Percentiles rank a stretch among this genome's conserved stretches.
Conservation (phyloP, 768 basidiomycete genomes). For the Tylopilus cervinicoccineus region DNA sequence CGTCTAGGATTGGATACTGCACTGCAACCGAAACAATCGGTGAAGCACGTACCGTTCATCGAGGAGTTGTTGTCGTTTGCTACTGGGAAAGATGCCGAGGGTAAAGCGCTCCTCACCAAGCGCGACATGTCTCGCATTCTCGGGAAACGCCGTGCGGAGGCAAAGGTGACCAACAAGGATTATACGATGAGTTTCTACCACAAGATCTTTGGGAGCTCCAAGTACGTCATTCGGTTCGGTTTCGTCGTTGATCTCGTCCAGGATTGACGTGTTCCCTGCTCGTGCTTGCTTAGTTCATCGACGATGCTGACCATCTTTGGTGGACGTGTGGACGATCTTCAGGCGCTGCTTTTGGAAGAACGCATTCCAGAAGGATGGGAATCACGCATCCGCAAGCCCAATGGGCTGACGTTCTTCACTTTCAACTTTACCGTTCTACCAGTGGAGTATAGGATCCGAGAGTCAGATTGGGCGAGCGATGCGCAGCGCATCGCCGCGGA, state of each 20-base stretch:
- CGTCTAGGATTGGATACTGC: conserved; percentile 50
- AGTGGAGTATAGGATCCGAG: conserved; percentile 19
- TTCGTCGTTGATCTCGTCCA: background rate
- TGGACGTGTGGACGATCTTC: conserved; percentile 54
- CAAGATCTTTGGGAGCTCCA: conserved; percentile 63
- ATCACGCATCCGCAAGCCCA: conserved; percentile 45
- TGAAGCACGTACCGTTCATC: conserved; percentile 47
- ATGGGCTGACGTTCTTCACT: conserved; percentile 53
- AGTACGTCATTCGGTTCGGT: conserved; percentile 42
- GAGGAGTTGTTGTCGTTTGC: conserved; percentile 57
- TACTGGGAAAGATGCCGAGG: conserved; percentile 53
- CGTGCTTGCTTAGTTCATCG: conserved; percentile 44
- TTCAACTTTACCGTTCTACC: conserved; percentile 45
- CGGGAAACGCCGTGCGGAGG: conserved; percentile 60
- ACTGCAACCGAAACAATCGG: conserved; percentile 47
- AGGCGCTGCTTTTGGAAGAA: conserved; percentile 57
- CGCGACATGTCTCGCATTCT: conserved; percentile 57
- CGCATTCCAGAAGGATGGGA: conserved; percentile 73
- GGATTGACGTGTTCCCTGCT: background rate
- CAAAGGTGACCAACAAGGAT: conserved; percentile 50
- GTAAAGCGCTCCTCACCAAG: conserved; percentile 44
- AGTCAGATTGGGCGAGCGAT: conserved; percentile 19
- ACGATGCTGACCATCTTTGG: conserved; percentile 69
- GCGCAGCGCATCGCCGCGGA: background rate
- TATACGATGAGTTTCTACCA: conserved; percentile 52